Evolutionary conservation across 306 rosid species (phyloP).

Genomic region (Prunus davidiana): DNA sequence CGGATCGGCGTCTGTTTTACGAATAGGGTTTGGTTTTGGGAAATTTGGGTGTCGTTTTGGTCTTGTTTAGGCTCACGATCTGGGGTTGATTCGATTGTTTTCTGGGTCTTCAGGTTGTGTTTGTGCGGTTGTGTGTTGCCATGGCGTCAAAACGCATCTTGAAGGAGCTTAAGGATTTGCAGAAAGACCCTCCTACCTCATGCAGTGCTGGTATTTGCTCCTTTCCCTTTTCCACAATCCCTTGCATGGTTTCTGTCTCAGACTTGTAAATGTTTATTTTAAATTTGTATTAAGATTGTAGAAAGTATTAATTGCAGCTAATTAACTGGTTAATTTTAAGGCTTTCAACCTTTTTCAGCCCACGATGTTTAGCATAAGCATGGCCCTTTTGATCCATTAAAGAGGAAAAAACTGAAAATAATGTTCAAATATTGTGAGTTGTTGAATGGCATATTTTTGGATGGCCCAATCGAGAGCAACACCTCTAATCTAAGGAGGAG

Average conservation of each 20-base stretch:
- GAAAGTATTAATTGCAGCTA: background rate
- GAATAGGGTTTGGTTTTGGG: background rate
- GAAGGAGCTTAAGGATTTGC: conserved; percentile 90
- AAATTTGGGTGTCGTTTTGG: background rate
- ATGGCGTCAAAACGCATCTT: conserved; percentile 89
- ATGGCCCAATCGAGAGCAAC: background rate
- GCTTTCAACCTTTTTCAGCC: background rate
- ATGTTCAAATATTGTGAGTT: background rate
- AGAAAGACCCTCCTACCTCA: conserved; percentile 87
- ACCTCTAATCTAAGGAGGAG: background rate
- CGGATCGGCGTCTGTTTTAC: background rate
- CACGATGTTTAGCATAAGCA: background rate
- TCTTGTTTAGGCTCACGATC: conserved; percentile 27
- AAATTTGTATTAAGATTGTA: background rate
- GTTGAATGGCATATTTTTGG: background rate
- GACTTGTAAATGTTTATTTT: background rate
- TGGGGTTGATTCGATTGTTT: conserved; percentile 1
- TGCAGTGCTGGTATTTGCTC: conserved; percentile 77
- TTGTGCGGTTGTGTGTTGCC: background rate
- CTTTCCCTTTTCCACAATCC: background rate
- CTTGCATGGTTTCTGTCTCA: background rate
- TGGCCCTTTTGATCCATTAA: background rate
- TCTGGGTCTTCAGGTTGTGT: conserved; percentile 5
- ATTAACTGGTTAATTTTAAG: background rate
- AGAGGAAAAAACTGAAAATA: background rate